phyloP scores from a whole-genome alignment of 352 stramenopile species.

The Globisporangium paroecandrum region DNA sequence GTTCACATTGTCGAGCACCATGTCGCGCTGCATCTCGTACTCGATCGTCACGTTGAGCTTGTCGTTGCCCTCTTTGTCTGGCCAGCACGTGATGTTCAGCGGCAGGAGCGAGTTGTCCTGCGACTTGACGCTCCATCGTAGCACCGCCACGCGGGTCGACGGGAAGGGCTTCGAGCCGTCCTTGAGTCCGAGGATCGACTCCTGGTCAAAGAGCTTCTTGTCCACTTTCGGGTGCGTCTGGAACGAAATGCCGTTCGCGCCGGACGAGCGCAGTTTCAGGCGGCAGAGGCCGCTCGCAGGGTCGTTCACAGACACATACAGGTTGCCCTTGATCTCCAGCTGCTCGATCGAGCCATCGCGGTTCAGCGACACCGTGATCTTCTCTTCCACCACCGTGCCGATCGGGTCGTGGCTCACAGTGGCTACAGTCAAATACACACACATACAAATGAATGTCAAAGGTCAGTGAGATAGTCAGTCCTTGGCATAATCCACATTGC shows the following conservation, averaged over 20 bases:
- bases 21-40: slow-evolving; percentile 85
- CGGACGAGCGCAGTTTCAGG: slow-evolving; percentile 67
- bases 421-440: slow-evolving; percentile 12
- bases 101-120: slow-evolving; percentile 83
- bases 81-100: slow-evolving; percentile 87
- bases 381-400: slow-evolving; percentile 81
- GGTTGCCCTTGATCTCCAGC: slow-evolving; percentile 82
- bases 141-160: slow-evolving; percentile 68
- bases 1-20: slow-evolving; percentile 88
- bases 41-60: slow-evolving; percentile 89
- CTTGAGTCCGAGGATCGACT: slow-evolving; percentile 77
- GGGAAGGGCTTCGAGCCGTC: slow-evolving; percentile 83
- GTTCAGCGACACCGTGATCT: slow-evolving; percentile 81
- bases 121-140: slow-evolving; percentile 86
- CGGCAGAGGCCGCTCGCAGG: slow-evolving; percentile 61
- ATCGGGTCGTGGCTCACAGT: slow-evolving; percentile 81
- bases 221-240: slow-evolving; percentile 88
- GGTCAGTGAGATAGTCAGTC: neutral
- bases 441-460: neutral
- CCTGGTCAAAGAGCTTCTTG: slow-evolving; percentile 83
- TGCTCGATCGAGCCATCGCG: slow-evolving; percentile 81
- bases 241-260: slow-evolving; percentile 71
- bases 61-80: slow-evolving; percentile 76
- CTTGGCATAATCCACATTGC: neutral
- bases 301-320: slow-evolving; percentile 85